A percentile compares a stretch with the other conserved stretches of the same genome.
These are phyloP conservation scores for Eimeria maxima DNA, from an alignment of 169 alveolate genomes.

Conservation along the genomic window DNA sequence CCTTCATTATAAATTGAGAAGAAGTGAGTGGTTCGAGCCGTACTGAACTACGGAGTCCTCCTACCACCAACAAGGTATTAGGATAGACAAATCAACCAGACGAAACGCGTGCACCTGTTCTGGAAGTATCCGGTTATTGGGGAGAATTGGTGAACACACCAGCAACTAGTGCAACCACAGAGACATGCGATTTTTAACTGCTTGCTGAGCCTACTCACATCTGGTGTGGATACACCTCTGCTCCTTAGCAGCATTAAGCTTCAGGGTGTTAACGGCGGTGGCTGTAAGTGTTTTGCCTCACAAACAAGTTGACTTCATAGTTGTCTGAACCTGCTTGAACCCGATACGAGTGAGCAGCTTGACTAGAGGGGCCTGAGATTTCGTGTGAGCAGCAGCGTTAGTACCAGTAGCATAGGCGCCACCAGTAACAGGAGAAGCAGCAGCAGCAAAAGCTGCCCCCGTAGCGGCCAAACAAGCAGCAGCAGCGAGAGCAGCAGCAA, in stretches of 20 bases:
- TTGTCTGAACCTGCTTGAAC: neutral
- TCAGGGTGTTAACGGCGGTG: too few species aligned
- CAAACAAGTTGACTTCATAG: neutral
- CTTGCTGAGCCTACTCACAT: neutral
- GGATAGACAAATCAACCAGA: neutral
- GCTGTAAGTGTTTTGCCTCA: too few species aligned
- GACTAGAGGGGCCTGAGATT: neutral
- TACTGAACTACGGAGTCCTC: neutral
- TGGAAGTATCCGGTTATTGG: neutral
- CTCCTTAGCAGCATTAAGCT: neutral
- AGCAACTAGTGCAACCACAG: too few species aligned
- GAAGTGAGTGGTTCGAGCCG: neutral
- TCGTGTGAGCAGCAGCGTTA: neutral
- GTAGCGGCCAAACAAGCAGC: neutral
- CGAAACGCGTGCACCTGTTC: neutral
- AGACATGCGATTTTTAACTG: too few species aligned
- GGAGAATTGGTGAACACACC: neutral
- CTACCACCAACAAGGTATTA: neutral
- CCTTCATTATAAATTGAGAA: neutral
- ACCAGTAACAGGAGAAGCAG: neutral
- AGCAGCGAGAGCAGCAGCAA: slow-evolving; percentile 34
- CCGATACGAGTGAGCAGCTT: neutral
- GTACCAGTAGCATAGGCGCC: neutral
- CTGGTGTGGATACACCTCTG: neutral
- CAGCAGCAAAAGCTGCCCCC: neutral